A percentile compares a stretch with the other conserved stretches of the same genome.
phyloP scores from a whole-genome alignment of 495 filamentous ascomycete genomes.

The Penicillium mononematosum region DNA sequence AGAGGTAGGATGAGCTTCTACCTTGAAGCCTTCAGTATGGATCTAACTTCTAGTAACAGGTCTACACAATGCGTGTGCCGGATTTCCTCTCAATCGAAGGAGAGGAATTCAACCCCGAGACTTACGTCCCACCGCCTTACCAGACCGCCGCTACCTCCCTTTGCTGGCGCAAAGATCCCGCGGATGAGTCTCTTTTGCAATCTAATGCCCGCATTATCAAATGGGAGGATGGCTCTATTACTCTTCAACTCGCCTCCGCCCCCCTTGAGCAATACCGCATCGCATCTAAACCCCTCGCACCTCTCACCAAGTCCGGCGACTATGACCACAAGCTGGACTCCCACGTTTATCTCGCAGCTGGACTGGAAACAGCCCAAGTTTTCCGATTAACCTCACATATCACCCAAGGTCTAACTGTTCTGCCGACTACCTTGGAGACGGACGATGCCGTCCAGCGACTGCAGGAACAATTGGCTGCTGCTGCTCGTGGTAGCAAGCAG shows the following conservation, averaged over 20 bases:
- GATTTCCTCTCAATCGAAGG: conserved; percentile 76
- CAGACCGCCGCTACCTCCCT: conserved; percentile 65
- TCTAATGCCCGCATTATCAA: conserved; percentile 75
- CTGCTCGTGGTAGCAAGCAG: conserved; percentile 53
- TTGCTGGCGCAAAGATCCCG: conserved; percentile 69
- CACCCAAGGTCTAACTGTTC: conserved; percentile 70
- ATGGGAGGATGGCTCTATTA: conserved; percentile 84
- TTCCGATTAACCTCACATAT: conserved; percentile 78
- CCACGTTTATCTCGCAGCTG: conserved; percentile 79
- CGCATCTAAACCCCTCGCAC: conserved; percentile 70
- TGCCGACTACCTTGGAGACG: conserved; percentile 64
- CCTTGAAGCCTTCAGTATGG: neutral
- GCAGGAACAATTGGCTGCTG: conserved; percentile 65
- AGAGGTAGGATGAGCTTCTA: conserved; percentile 39
- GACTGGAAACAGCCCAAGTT: conserved; percentile 64
- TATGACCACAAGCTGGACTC: conserved; percentile 72
- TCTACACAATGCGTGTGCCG: conserved; percentile 77
- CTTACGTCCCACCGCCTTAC: conserved; percentile 68
- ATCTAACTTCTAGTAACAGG: conserved; percentile 40
- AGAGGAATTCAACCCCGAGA: conserved; percentile 67
- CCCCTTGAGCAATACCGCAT: conserved; percentile 80
- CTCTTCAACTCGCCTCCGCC: conserved; percentile 69
- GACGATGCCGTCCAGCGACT: conserved; percentile 78
- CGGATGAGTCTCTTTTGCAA: conserved; percentile 56
- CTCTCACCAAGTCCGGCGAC: conserved; percentile 55